phyloP scores from a whole-genome alignment of 2,329 filamentous ascomycete genomes.

The Colletotrichum viniferum region DNA sequence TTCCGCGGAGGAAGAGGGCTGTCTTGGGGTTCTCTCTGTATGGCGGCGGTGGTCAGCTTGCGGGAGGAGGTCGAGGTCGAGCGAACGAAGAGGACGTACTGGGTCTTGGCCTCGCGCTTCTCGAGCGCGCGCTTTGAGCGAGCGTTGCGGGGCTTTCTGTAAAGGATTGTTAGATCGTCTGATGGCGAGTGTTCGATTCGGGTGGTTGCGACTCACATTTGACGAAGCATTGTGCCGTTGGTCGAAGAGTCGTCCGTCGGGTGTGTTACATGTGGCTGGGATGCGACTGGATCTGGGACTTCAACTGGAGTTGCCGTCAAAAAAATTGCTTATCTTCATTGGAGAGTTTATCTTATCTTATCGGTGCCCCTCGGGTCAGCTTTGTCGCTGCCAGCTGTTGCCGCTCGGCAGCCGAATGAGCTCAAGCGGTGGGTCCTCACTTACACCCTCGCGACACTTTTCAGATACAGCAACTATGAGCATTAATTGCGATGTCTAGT shows the following conservation, averaged over 20 bases:
- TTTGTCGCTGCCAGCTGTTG: neutral
- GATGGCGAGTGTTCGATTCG: neutral
- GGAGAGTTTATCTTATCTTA: neutral
- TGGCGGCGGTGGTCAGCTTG: neutral
- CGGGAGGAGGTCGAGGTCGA: neutral
- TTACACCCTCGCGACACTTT: neutral
- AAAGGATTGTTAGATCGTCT: neutral
- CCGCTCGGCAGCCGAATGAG: neutral
- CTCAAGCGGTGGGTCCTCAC: neutral
- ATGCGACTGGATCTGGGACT: neutral
- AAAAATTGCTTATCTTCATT: slow-evolving; percentile 21
- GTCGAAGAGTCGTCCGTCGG: slow-evolving; percentile 16
- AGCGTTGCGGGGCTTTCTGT: slow-evolving; percentile 69
- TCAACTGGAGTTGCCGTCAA: neutral
- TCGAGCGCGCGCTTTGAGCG: slow-evolving; percentile 95
- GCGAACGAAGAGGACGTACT: slow-evolving; percentile 33
- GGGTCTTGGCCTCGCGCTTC: slow-evolving; percentile 85
- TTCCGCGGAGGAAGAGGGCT: slow-evolving; percentile 87
- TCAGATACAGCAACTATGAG: neutral
- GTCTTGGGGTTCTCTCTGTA: slow-evolving; percentile 81
- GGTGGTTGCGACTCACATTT: slow-evolving; percentile 43
- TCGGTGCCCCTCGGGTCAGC: neutral
- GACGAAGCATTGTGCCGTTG: slow-evolving; percentile 47
- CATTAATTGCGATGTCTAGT: neutral
- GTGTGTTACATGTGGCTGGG: slow-evolving; percentile 18